Base-by-base conservation (phyloP, 768 basidiomycete genomes). In the Agaricus subrufescens region DNA sequence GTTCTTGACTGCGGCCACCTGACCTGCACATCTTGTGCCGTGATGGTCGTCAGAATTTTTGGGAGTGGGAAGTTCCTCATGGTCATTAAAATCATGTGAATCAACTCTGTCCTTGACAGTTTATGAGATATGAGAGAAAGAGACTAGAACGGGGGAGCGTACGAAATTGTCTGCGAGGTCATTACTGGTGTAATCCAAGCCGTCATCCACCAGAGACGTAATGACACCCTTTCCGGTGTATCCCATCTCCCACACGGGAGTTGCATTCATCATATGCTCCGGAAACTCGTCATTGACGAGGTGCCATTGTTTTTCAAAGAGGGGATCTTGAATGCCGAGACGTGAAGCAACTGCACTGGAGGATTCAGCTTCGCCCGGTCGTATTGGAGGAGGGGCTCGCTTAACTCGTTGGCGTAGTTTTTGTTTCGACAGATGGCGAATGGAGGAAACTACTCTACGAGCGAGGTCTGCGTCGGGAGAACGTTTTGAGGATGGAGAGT, bases 81-180 rank as follows among this genome's bases (percentile, higher is more conserved):
- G 94, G 66, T 96, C 94, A 68, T 99, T 99, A 70, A 94, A 99
- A 69, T 99, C 95, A 66, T 94, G 90, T 0, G 95, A 98, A 57
- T 94, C 86, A 25, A 82, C 84, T 10, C 87, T 82, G 65, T 87
- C 91, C 95, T 97, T 60, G 2, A 31, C 48, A 70, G 83, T 82
- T 58, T 15, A 49, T 26, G 55, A 40, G 27, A 38, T 49, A 25
- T 57, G 25, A 53, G 49, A 42, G 8, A 25, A 12, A 6, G 10
- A 42, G 47, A 4, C 9, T 30, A 46, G 40, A 37, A 34, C 34
- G 34, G 34, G 34, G 49, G 39, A 19, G 80, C 94, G 64, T 66
- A 98, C 97, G 70, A 98, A 99, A 71, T 98, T 99, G 38, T 77
- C 86, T 30, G 84, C 82, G 43, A 99, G 77, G 70, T 99, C 97